phyloP scores from a whole-genome alignment of 2,329 filamentous ascomycete species.

The Epichloe festucae region DNA sequence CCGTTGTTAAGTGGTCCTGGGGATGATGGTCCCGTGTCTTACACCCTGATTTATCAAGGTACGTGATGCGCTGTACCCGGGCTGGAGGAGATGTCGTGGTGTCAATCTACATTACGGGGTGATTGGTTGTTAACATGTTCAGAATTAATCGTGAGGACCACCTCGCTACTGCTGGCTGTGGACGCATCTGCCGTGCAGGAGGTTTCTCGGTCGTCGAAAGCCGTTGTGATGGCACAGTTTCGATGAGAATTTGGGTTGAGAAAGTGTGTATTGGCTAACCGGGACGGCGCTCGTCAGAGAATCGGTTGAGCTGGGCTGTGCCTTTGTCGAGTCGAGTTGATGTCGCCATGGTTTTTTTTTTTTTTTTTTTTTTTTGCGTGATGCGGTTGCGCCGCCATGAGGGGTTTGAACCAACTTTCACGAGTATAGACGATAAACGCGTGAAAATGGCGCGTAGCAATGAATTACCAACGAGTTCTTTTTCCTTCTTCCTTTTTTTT shows the following conservation, averaged over 20 bases:
- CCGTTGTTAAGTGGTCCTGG: slow-evolving; percentile 44
- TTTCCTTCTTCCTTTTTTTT: neutral
- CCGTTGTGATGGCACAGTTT: slow-evolving; percentile 45
- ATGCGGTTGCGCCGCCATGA: no score
- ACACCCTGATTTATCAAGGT: slow-evolving; percentile 63
- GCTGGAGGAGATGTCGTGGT: no score
- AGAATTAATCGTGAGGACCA: slow-evolving; percentile 57
- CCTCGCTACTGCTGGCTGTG: slow-evolving; percentile 47
- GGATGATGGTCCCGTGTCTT: slow-evolving; percentile 55
- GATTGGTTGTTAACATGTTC: neutral
- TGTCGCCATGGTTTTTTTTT: no score
- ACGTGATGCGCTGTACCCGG: slow-evolving; percentile 12
- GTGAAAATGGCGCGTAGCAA: no score
- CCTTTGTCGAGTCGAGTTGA: no score
- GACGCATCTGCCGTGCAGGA: slow-evolving; percentile 53
- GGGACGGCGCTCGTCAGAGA: no score
- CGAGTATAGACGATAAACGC: no score
- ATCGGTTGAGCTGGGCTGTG: no score
- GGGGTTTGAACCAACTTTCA: no score
- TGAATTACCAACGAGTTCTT: no score
- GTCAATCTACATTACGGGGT: no score
- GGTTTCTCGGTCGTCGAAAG: slow-evolving; percentile 47
- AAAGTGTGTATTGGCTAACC: neutral
- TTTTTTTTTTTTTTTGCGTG: no score
- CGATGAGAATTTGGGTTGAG: neutral